Base-by-base conservation (phyloP, 257 asterid genomes). In the Handroanthus guayacan region DNA sequence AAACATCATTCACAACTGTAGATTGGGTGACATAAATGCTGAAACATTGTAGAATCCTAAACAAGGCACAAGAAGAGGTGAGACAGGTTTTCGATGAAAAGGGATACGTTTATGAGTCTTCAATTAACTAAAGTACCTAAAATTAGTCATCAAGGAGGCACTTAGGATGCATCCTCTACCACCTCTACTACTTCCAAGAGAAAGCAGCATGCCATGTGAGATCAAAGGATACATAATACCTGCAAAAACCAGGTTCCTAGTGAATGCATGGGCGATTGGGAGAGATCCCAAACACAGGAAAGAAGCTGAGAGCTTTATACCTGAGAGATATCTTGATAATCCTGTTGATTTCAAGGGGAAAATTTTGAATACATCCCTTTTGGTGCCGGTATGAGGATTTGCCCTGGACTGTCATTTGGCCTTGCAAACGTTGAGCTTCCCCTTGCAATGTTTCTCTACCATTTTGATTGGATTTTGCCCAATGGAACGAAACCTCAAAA, bases 1-100 rank as follows among this genome's bases (percentile, higher is more conserved):
- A 76, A 9, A 76, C 81, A 62, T 71, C 79, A 7, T 31, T 81
- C 5, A 64, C 81, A 16, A 38, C 71, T 1, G 14, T 65, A 6
- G 75, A 47, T 16, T 81, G 79, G 84, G 77, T 81, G 75, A 16
- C 81, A 5, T 81, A 80, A 34, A 10, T 80, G 74, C 39, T 80
- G 50, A 76, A 43, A 45, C 20, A 75, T 14, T 68, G 80, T 14
- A 9, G 79, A n/a, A 36, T 69, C 38, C 44, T 80, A 43, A 43
- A 69, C 14, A 61, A 60, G 65, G 77, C 60, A 10, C 71, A 74
- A 74, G 71, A 52, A 1, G 74, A 75, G 55, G 74, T 75, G 20
- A 75, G 74, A 25, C 48, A 31, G 8, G 68, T 56, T 41, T 75
- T 75, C 14, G 12, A 44, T 5, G 31, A 45, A 41, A 51, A 43